Percentiles rank a stretch among this genome's conserved stretches.
These are phyloP conservation scores for Ophiostoma piceae DNA, from an alignment of 2,329 filamentous ascomycete species.

Conservation along the genomic window DNA sequence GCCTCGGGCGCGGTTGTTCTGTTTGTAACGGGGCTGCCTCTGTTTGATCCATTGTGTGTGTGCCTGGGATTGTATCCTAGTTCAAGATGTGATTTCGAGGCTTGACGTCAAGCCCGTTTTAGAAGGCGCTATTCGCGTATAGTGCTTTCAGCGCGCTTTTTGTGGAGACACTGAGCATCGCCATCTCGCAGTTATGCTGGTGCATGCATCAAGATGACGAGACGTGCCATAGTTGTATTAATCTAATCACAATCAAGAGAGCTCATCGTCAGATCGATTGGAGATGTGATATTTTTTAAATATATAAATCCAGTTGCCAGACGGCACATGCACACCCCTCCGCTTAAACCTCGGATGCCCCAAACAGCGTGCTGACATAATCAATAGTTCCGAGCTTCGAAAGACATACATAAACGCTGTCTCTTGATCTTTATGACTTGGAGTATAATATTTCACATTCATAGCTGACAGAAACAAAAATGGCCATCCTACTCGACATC, in stretches of 20 bases:
- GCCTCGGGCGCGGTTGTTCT: slow-evolving; percentile 42
- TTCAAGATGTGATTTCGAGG: neutral
- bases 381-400: neutral
- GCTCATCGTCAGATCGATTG: too few relatives aligned
- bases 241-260: too few relatives aligned
- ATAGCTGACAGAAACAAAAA: neutral
- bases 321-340: neutral
- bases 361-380: neutral
- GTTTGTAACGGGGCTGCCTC: neutral
- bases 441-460: neutral
- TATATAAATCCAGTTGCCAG: too few relatives aligned
- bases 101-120: neutral
- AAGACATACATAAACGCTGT: neutral
- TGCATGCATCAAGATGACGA: neutral
- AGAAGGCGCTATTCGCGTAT: neutral
- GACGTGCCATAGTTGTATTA: too few relatives aligned
- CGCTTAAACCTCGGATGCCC: slow-evolving; percentile 3
- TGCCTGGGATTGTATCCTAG: too few relatives aligned
- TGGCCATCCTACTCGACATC: neutral
- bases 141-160: slow-evolving; percentile 1
- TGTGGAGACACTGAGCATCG: neutral
- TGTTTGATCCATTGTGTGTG: neutral
- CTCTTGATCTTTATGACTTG: neutral
- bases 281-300: too few relatives aligned
- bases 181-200: neutral